Evolutionary conservation across 371 early-diverging fungal genomes (phyloP).

Genomic region (Batkoa obscura): DNA sequence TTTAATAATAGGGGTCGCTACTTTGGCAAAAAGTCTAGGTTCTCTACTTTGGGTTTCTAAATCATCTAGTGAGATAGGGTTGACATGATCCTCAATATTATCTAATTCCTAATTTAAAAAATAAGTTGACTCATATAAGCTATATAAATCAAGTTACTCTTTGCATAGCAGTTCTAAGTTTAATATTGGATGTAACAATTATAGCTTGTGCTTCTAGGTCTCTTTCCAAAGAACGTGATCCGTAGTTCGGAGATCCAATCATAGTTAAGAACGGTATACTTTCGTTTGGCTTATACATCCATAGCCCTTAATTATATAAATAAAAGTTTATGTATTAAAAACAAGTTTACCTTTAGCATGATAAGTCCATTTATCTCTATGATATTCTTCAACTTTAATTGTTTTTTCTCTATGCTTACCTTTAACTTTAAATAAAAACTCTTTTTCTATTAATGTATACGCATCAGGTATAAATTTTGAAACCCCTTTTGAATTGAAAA

Average conservation of each 20-base stretch:
- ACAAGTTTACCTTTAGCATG: slow-evolving; percentile 86
- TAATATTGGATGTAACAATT: no score
- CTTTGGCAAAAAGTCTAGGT: neutral
- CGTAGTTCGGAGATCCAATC: slow-evolving; percentile 87
- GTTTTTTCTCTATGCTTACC: slow-evolving; percentile 15
- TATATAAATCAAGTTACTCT: neutral
- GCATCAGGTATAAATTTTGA: slow-evolving; percentile 73
- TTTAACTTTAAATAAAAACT: slow-evolving; percentile 28
- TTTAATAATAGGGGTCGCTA: neutral
- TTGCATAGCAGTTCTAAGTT: neutral
- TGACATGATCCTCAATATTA: neutral
- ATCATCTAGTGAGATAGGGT: neutral
- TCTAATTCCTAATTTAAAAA: neutral
- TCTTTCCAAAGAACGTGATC: slow-evolving; percentile 65
- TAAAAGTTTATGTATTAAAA: no score
- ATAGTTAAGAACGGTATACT: slow-evolving; percentile 30
- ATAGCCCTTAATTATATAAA: slow-evolving; percentile 11
- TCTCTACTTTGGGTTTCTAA: neutral
- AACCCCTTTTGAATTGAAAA: slow-evolving; percentile 68
- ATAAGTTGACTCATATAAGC: neutral
- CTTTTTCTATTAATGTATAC: slow-evolving; percentile 58
- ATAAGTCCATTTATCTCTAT: slow-evolving; percentile 68
- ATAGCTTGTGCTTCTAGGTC: slow-evolving; percentile 75
- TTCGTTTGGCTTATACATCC: slow-evolving; percentile 14
- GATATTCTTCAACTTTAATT: slow-evolving; percentile 48